Conservation (phyloP, 148 eudicot species). For the Rhododendron ovatum region DNA sequence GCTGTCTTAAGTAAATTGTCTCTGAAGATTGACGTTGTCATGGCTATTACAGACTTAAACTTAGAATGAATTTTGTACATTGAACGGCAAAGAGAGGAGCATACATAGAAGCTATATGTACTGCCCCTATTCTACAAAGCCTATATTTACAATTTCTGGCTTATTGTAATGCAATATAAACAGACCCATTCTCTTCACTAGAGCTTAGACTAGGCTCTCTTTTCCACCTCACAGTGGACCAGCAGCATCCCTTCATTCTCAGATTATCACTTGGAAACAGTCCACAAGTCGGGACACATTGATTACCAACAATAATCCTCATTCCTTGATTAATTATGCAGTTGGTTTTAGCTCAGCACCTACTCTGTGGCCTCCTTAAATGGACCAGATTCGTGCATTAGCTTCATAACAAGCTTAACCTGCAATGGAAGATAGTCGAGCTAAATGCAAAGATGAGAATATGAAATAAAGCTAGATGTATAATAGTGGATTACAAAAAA, state of each 20-base stretch:
- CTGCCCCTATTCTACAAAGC: not conserved
- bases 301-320: not conserved
- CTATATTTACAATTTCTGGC: not conserved
- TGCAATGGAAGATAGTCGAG: slow-evolving; percentile 17
- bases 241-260: not conserved
- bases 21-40: not conserved
- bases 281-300: not conserved
- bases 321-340: not conserved
- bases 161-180: not conserved
- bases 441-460: not conserved
- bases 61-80: not conserved
- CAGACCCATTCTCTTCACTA: not conserved
- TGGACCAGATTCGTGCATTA: slow-evolving; percentile 68
- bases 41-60: not conserved
- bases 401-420: slow-evolving; percentile 58
- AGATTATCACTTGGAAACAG: not conserved
- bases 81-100: not conserved
- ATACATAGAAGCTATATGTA: not conserved
- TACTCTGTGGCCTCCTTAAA: slow-evolving; percentile 45
- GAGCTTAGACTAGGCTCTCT: not conserved
- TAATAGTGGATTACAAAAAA: not conserved
- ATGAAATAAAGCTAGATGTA: not conserved
- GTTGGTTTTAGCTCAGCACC: not conserved
- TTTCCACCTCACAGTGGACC: not conserved
- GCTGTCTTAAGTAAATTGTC: not conserved